Base-by-base conservation (phyloP, 2,329 filamentous ascomycete species). In the Lecanicillium sp. region DNA sequence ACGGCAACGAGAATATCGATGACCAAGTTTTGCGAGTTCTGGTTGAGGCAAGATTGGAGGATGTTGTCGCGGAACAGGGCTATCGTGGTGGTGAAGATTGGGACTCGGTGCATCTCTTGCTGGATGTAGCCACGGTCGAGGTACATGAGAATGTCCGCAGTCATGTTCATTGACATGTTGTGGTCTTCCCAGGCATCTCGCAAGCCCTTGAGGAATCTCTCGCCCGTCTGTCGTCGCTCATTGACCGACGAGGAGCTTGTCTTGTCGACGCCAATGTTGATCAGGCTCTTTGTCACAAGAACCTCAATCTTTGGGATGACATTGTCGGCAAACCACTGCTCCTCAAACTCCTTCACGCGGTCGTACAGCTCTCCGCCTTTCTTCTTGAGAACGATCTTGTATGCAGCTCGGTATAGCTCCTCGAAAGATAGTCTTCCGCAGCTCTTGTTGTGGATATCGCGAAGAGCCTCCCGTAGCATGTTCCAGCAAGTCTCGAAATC, bases 71-170 rank as follows among this genome's bases (percentile, higher is more conserved):
- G 80, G 59, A 94, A 98, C 2, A 96, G 69, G 3, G 82, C 82
- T 69, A 98, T 94, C 3, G 87, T 81, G 9, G 84, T 78, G 12
- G 82, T 77, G 56, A 89, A 96, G 39, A 96, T 92, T 1, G 84
- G 84, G 0, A 87, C 81, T 5, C 78, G 73, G 43, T 80, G 76
- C 5, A 63, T 53, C 46, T 94, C 87, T 36, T 58, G 53, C 27
- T 79, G 70, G 36, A 79, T 83, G 53, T 85, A 88, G 19, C 89
- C 81, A 36, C 88, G 83, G 56, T 98, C 90, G 71, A 98, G 87
- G 56, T 96, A 96, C 88, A 97, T 96, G 37, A 97, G 71, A 22
- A 97, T 87, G 59, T 97, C 92, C 4, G 89, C 88, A 36, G 87
- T 82, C 90, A 97, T 97, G 55, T 87, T 88, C 86, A 95, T 95